These are phyloP conservation scores for Lachancea kluyveri DNA, from an alignment of 805 yeast species.

Conservation along the genomic window DNA sequence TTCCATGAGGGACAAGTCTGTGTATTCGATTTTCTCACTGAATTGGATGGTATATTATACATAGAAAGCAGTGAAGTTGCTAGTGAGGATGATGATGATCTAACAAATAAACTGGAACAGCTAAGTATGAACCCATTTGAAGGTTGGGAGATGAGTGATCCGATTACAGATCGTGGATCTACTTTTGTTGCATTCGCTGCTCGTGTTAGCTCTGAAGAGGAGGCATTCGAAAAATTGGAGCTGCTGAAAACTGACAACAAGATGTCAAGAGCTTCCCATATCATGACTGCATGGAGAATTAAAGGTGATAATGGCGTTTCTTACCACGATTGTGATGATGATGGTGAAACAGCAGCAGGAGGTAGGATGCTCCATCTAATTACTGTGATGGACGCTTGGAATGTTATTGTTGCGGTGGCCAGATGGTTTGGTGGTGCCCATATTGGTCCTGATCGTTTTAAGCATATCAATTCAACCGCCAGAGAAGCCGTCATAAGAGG, in stretches of 20 bases:
- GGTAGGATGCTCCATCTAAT: slow-evolving; percentile 74
- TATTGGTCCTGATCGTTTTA: slow-evolving; percentile 89
- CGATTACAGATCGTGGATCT: slow-evolving; percentile 77
- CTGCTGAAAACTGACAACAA: slow-evolving; percentile 57
- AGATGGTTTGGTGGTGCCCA: slow-evolving; percentile 93
- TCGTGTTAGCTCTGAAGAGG: slow-evolving; percentile 55
- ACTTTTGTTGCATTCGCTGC: slow-evolving; percentile 76
- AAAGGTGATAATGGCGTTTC: slow-evolving; percentile 38
- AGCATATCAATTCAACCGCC: slow-evolving; percentile 85
- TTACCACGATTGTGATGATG: slow-evolving; percentile 88
- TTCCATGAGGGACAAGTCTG: slow-evolving; percentile 64
- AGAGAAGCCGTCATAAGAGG: slow-evolving; percentile 75
- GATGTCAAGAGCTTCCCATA: slow-evolving; percentile 64
- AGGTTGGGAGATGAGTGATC: slow-evolving; percentile 75
- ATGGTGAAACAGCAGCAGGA: slow-evolving; percentile 97
- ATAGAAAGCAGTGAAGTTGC: slow-evolving; percentile 24
- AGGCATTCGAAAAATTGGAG: slow-evolving; percentile 50
- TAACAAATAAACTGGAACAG: slow-evolving; percentile 2
- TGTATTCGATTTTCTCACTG: slow-evolving; percentile 70
- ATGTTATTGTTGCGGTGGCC: slow-evolving; percentile 74
- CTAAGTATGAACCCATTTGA: slow-evolving; percentile 29
- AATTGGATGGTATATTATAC: slow-evolving; percentile 49
- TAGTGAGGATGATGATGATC: slow-evolving; percentile 13
- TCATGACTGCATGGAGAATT: slow-evolving; percentile 85
- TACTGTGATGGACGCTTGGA: slow-evolving; percentile 73